phyloP scores from a whole-genome alignment of 305 asterid species.

The Solanum hybrid region DNA sequence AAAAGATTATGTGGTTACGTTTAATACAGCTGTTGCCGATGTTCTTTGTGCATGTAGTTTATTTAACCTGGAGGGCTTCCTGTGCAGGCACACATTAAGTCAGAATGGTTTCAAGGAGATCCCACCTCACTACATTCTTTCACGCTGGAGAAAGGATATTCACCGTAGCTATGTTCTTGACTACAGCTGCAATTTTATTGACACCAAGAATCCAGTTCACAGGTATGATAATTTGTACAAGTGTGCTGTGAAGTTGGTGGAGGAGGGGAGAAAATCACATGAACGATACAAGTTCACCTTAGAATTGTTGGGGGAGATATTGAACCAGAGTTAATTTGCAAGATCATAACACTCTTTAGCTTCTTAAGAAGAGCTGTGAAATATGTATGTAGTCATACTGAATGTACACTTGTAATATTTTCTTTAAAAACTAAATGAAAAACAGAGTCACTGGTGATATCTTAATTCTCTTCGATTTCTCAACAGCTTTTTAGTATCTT shows the following conservation, averaged over 20 bases:
- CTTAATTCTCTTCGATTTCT: too few relatives aligned
- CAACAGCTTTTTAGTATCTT: too few relatives aligned
- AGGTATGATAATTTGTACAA: constrained; percentile 42
- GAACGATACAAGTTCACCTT: constrained; percentile 14
- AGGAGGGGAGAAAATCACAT: constrained; percentile 43
- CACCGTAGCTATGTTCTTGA: constrained; percentile 23
- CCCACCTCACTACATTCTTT: constrained; percentile 42
- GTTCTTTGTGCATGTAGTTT: constrained; percentile 34
- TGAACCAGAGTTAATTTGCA: too few relatives aligned
- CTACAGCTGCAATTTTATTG: constrained; percentile 27
- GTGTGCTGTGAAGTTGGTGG: constrained; percentile 29
- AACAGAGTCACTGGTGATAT: too few relatives aligned
- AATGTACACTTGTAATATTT: too few relatives aligned
- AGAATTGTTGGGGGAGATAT: too few relatives aligned
- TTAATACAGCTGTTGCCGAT: constrained; percentile 28
- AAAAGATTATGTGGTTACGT: constrained; percentile 37
- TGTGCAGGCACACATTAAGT: constrained; percentile 51
- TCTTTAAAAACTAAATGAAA: too few relatives aligned
- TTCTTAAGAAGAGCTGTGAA: too few relatives aligned
- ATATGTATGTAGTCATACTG: too few relatives aligned
- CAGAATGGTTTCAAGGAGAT: constrained; percentile 37
- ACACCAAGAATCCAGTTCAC: constrained; percentile 36
- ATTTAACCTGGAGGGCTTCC: constrained; percentile 44
- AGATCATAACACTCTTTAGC: too few relatives aligned
- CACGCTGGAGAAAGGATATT: constrained; percentile 51